Evolutionary conservation across 2,329 filamentous ascomycete genomes (phyloP).

Genomic region (Apiospora hydei): DNA sequence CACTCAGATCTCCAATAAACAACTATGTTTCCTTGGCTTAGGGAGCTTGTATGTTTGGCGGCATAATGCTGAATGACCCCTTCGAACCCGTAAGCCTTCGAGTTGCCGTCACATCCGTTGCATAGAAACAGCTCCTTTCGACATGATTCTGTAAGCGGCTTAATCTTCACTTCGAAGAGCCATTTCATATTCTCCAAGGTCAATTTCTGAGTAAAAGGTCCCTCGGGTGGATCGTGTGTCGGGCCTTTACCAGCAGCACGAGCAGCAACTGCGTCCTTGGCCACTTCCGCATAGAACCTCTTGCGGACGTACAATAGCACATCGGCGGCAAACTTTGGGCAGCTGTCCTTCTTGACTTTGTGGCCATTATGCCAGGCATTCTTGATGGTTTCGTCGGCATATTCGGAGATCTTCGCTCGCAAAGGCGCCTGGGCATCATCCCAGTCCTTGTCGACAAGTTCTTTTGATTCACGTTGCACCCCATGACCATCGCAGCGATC

Average conservation of each 20-base stretch:
- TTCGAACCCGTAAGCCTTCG: slow-evolving; percentile 78
- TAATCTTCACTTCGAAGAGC: slow-evolving; percentile 81
- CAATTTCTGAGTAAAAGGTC: slow-evolving; percentile 66
- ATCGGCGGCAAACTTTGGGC: slow-evolving; percentile 74
- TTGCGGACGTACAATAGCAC: slow-evolving; percentile 72
- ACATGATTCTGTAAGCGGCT: slow-evolving; percentile 69
- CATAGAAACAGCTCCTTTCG: slow-evolving; percentile 80
- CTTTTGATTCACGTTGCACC: slow-evolving; percentile 57
- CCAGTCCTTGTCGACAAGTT: slow-evolving; percentile 72
- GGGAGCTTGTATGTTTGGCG: slow-evolving; percentile 76
- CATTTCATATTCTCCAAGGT: slow-evolving; percentile 88
- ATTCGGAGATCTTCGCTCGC: slow-evolving; percentile 67
- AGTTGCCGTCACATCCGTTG: slow-evolving; percentile 68
- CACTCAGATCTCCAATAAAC: slow-evolving; percentile 84
- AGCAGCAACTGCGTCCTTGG: slow-evolving; percentile 58
- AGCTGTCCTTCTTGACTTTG: slow-evolving; percentile 68
- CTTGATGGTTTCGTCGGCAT: slow-evolving; percentile 74
- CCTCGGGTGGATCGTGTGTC: slow-evolving; percentile 56
- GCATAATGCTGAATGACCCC: slow-evolving; percentile 84
- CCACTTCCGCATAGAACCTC: slow-evolving; percentile 69
- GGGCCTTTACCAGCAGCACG: slow-evolving; percentile 54
- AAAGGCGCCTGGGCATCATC: slow-evolving; percentile 74
- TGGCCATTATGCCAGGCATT: slow-evolving; percentile 70
- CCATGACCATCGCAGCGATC: slow-evolving; percentile 34
- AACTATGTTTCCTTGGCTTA: slow-evolving; percentile 75